Conservation (phyloP, 176 grass and related monocot species). For the Oryza officinalis region DNA sequence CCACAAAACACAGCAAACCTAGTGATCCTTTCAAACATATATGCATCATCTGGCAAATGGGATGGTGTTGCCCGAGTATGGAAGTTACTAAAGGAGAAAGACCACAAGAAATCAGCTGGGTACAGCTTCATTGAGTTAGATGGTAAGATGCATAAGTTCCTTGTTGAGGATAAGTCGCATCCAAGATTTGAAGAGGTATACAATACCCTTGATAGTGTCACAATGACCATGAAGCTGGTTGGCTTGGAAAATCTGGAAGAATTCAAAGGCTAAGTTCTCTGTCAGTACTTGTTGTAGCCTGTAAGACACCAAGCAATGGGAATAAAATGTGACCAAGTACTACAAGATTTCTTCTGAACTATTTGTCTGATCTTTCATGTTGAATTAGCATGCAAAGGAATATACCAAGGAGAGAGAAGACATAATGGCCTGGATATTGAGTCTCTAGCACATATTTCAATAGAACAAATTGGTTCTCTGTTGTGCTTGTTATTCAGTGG, state of each 20-base stretch:
- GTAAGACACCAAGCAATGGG: background rate
- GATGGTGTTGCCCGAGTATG: conserved; percentile 57
- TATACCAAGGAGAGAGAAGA: conserved; percentile 2
- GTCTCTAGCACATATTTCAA: background rate
- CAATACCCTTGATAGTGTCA: conserved; percentile 49
- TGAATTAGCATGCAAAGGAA: conserved; percentile 10
- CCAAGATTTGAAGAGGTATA: conserved; percentile 57
- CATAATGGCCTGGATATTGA: background rate
- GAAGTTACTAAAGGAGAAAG: conserved; percentile 67
- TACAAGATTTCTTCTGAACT: background rate
- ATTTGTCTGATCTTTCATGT: background rate
- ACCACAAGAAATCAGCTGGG: conserved; percentile 76
- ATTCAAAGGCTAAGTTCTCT: conserved; percentile 31
- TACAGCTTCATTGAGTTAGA: conserved; percentile 68
- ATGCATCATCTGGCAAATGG: conserved; percentile 61
- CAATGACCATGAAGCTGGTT: conserved; percentile 50
- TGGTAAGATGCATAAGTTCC: conserved; percentile 63
- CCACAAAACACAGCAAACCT: conserved; percentile 63
- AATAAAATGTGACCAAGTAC: conserved; percentile 9
- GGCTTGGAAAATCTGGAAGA: conserved; percentile 33
- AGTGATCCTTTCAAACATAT: conserved; percentile 75
- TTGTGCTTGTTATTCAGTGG: background rate
- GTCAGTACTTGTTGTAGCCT: background rate
- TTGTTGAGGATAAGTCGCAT: conserved; percentile 68
- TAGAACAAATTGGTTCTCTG: background rate